These are phyloP conservation scores for Oemleria cerasiformis DNA, from an alignment of 306 rosid species.

Conservation along the genomic window DNA sequence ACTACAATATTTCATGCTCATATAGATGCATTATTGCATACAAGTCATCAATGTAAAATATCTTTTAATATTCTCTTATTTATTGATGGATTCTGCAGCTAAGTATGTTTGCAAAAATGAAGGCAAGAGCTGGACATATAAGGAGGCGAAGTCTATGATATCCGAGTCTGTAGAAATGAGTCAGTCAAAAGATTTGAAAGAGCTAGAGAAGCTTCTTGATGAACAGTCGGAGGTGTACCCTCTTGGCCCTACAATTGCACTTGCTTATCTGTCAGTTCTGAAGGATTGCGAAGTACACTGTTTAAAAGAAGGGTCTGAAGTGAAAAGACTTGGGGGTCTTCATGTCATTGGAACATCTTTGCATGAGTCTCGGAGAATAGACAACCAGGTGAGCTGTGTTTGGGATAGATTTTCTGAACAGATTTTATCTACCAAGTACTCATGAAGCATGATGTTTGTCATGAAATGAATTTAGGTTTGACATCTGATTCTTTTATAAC, in stretches of 20 bases:
- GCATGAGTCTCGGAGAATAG: slow-evolving; percentile 96
- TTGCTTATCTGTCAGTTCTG: slow-evolving; percentile 72
- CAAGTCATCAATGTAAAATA: slow-evolving; percentile 16
- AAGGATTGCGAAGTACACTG: slow-evolving; percentile 85
- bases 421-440: not conserved
- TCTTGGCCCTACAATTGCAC: slow-evolving; percentile 90
- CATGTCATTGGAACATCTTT: slow-evolving; percentile 95
- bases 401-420: slow-evolving; percentile 11
- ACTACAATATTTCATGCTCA: slow-evolving; percentile 6
- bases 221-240: slow-evolving; percentile 83
- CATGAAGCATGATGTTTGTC: not conserved
- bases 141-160: slow-evolving; percentile 81
- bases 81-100: slow-evolving; percentile 49
- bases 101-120: slow-evolving; percentile 83
- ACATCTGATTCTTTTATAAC: not conserved
- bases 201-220: slow-evolving; percentile 69
- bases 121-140: slow-evolving; percentile 77
- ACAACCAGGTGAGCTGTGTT: slow-evolving; percentile 71
- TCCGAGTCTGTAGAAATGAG: slow-evolving; percentile 83
- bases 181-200: slow-evolving; percentile 58
- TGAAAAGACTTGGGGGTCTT: slow-evolving; percentile 90
- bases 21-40: slow-evolving; percentile 14
- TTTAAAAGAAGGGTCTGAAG: slow-evolving; percentile 81
- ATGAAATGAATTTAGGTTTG: not conserved
- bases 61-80: slow-evolving; percentile 24